Evolutionary conservation across 495 filamentous ascomycete species (phyloP), one percentile per base, ranked within the genome.

Genomic region (Hyaloscypha finlandica): DNA sequence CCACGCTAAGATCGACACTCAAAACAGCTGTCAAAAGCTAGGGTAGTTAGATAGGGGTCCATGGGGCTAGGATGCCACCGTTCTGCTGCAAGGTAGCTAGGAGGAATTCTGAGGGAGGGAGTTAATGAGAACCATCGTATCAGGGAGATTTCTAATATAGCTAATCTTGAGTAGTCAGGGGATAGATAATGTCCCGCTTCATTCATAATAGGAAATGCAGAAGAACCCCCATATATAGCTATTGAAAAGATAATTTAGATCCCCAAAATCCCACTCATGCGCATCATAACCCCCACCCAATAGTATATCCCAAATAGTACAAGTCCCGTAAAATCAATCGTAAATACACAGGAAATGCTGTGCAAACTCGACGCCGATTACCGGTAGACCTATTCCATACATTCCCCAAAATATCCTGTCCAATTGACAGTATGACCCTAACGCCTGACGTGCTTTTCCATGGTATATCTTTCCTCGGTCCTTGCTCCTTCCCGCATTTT

Each of bases 251-350:
- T 48, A 48, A 48, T 19, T 48, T 48, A 3, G 11, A 19, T 4
- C 14, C 16, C 42, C 9, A 16, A 48, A 19, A 48, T 12, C 16
- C 35, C 12, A 0, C 42, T 48, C 42, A 19, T 48, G 16, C 42
- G 42, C 42, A 14, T 48, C 42, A 48, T 48, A 48, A 48, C 4
- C 16, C 42, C 42, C 4, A 16, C 6, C 42, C 9, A 48, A 12
- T 48, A 48, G 42, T 48, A 48, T 48, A 48, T 48, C 42, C 42
- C 35, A 37, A 48, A 48, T 48, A 48, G 9, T 48, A 48, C 42
- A 48, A 25, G 25, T 25, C 25, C 25, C 25, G 42, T 48, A 6
- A 37, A 12, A 6, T 37, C 12, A 37, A 14, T 48, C 42, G 16
- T 48, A 19, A 48, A 48, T 19, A 48, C 42, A 48, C 42, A 48